phyloP scores from a whole-genome alignment of 2,329 filamentous ascomycete genomes.

The Aspergillus floridensis region DNA sequence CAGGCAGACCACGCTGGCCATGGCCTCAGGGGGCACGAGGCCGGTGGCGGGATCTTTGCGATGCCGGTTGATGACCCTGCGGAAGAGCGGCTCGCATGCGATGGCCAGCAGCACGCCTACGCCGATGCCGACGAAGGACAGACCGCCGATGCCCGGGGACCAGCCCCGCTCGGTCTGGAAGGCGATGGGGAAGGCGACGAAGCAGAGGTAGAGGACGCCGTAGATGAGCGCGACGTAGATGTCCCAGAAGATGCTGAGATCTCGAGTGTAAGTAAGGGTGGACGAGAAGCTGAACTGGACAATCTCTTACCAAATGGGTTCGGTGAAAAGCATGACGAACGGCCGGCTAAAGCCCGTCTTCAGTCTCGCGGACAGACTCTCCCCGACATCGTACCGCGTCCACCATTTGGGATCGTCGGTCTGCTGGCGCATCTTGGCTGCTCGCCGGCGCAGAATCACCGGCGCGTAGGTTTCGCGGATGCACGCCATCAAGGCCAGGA shows the following conservation, averaged over 20 bases:
- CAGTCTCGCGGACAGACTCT: no score
- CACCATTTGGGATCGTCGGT: constrained; percentile 54
- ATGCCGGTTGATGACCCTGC: constrained; percentile 71
- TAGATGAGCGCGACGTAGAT: constrained; percentile 71
- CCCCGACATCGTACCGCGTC: no score
- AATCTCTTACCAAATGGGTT: no score
- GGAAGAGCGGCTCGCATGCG: constrained; percentile 61
- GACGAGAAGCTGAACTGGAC: no score
- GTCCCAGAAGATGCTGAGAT: constrained; percentile 64
- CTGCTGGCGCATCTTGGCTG: constrained; percentile 59
- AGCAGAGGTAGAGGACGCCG: constrained; percentile 79
- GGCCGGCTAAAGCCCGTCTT: no score
- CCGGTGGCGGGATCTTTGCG: constrained; percentile 70
- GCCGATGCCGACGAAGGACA: constrained; percentile 70
- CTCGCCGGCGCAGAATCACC: constrained; percentile 63
- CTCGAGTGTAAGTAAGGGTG: no score
- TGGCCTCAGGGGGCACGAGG: constrained; percentile 69
- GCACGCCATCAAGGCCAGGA: constrained; percentile 55
- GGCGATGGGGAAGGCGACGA: constrained; percentile 82
- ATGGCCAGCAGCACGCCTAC: constrained; percentile 53
- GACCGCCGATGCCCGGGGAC: constrained; percentile 66
- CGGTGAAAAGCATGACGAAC: no score
- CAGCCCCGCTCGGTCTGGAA: constrained; percentile 72
- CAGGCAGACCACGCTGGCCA: constrained; percentile 73
- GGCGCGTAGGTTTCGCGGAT: constrained; percentile 74